Evolutionary conservation across 306 rosid species (phyloP).

Genomic region (Prinsepia uniflora): DNA sequence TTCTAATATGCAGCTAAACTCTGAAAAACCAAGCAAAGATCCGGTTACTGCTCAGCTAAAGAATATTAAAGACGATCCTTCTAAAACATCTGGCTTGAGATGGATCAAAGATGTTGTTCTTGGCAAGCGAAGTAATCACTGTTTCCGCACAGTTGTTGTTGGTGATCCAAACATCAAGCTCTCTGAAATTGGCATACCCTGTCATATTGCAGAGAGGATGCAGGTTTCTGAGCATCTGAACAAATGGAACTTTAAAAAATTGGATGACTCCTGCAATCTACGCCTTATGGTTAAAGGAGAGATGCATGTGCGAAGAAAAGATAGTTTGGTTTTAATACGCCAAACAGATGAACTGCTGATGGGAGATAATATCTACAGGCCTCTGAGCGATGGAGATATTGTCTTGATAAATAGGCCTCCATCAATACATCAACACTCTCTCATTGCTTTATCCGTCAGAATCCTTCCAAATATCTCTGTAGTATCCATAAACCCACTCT

Average conservation of each 20-base stretch:
- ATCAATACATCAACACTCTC: conserved; percentile 91
- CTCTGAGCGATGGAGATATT: conserved; percentile 66
- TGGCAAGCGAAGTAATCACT: conserved; percentile 82
- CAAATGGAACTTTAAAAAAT: conserved; percentile 52
- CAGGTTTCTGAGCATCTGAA: conserved; percentile 63
- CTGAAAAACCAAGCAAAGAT: conserved; percentile 49
- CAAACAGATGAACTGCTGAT: conserved; percentile 46
- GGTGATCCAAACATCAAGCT: conserved; percentile 90
- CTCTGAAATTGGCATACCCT: conserved; percentile 76
- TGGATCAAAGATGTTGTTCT: conserved; percentile 94
- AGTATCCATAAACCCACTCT: conserved; percentile 74
- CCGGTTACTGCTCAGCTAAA: conserved; percentile 45
- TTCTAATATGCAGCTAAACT: conserved; percentile 60
- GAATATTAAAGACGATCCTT: conserved; percentile 58
- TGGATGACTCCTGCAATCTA: conserved; percentile 49
- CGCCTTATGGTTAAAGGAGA: conserved; percentile 61
- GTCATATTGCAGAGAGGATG: conserved; percentile 76
- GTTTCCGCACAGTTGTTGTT: conserved; percentile 76
- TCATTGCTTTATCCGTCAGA: conserved; percentile 63
- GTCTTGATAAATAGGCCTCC: conserved; percentile 93
- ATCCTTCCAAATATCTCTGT: conserved; percentile 68
- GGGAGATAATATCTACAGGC: conserved; percentile 73
- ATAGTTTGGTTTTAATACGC: conserved; percentile 35
- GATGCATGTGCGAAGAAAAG: conserved; percentile 53
- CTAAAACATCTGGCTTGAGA: conserved; percentile 76